phyloP scores from a whole-genome alignment of 2,329 filamentous ascomycete genomes.

The Colletotrichum scovillei region DNA sequence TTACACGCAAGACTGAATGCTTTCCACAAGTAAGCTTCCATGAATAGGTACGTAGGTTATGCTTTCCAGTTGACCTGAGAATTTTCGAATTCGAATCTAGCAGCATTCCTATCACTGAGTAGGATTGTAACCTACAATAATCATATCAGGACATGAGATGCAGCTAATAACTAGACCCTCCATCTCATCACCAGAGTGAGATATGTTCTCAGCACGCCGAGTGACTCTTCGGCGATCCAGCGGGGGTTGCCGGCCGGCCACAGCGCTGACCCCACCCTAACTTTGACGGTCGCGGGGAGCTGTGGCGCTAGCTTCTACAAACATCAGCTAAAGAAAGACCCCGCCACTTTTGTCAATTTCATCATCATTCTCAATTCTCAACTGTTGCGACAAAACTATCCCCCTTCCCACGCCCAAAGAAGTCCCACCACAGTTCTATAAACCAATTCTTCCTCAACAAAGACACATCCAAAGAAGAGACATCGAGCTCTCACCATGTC shows the following conservation, averaged over 20 bases:
- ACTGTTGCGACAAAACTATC: not conserved
- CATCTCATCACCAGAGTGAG: too few relatives aligned
- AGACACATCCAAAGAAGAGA: too few relatives aligned
- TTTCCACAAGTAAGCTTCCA: not conserved
- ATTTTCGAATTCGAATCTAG: too few relatives aligned
- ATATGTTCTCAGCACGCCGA: not conserved
- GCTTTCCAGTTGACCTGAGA: too few relatives aligned
- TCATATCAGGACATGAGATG: too few relatives aligned
- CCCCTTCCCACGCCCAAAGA: too few relatives aligned
- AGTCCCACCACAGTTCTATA: too few relatives aligned
- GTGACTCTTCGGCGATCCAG: slow-evolving; percentile 21
- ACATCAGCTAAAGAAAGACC: not conserved
- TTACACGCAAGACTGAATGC: not conserved
- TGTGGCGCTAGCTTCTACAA: slow-evolving; percentile 24
- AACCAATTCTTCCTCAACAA: too few relatives aligned
- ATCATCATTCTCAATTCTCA: not conserved
- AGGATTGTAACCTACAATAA: too few relatives aligned
- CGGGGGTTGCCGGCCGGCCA: slow-evolving; percentile 7
- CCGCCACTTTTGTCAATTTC: slow-evolving; percentile 3
- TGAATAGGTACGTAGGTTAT: not conserved
- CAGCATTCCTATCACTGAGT: too few relatives aligned
- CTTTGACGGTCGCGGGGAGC: slow-evolving; percentile 1
- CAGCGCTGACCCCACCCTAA: not conserved
- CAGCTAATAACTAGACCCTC: too few relatives aligned
- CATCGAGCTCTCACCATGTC: slow-evolving; percentile 55